These are phyloP conservation scores for Penicillium bialowiezense DNA, from an alignment of 495 filamentous ascomycete species.

Conservation along the genomic window DNA sequence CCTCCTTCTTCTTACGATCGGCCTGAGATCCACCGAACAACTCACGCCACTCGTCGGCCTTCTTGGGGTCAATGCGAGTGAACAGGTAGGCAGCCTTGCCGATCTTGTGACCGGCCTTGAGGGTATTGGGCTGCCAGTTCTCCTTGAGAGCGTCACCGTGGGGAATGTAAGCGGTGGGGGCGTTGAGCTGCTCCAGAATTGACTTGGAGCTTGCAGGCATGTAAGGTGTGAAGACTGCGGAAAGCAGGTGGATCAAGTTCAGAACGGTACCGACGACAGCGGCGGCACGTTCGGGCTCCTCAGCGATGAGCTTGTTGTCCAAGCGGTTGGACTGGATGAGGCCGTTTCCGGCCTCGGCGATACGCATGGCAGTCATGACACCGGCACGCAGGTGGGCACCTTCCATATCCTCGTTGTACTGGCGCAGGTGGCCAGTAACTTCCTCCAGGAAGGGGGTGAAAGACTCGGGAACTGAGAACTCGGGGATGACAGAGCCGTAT, in stretches of 20 bases:
- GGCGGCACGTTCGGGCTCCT: constrained; percentile 67
- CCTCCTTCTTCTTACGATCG: constrained; percentile 58
- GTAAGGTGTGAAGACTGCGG: constrained; percentile 74
- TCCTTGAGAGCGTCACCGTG: constrained; percentile 38
- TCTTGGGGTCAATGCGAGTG: constrained; percentile 75
- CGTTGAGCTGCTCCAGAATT: constrained; percentile 72
- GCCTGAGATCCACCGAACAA: constrained; percentile 75
- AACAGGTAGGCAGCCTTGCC: constrained; percentile 83
- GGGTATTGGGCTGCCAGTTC: constrained; percentile 56
- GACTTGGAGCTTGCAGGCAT: constrained; percentile 75
- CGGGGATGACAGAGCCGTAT: constrained; percentile 66
- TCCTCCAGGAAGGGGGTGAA: constrained; percentile 47
- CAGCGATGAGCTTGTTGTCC: constrained; percentile 74
- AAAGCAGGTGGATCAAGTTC: constrained; percentile 78
- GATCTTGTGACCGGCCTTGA: constrained; percentile 75
- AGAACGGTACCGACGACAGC: constrained; percentile 79
- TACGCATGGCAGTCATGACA: constrained; percentile 65
- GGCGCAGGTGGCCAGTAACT: constrained; percentile 59
- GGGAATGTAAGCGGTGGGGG: constrained; percentile 63
- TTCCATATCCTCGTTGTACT: constrained; percentile 73
- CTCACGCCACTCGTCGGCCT: constrained; percentile 77
- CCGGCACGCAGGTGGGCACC: constrained; percentile 73
- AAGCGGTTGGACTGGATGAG: constrained; percentile 79
- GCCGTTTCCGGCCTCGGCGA: constrained; percentile 72
- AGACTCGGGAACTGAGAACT: constrained; percentile 49